Conservation (phyloP, 208 protist genomes). For the Wallacemonas sp. region DNA sequence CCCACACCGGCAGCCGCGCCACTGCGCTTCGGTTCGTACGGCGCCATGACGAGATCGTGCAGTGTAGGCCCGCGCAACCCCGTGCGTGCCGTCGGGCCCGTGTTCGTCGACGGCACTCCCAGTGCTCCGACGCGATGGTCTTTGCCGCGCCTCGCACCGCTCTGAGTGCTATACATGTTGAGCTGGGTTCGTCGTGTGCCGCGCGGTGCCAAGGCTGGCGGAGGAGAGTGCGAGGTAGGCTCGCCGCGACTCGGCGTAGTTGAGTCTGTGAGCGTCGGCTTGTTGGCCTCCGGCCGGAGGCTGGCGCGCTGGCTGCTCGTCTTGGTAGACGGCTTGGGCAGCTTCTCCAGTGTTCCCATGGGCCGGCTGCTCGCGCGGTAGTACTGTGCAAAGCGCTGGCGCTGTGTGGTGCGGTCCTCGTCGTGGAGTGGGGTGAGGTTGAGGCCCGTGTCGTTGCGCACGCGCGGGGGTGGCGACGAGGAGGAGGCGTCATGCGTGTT, state of each 20-base stretch:
- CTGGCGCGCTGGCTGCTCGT: background rate
- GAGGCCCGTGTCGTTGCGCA: constrained; percentile 7
- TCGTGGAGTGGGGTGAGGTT: constrained; percentile 2
- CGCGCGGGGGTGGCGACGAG: constrained; percentile 1
- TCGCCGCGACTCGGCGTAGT: no score
- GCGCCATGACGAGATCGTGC: constrained; percentile 8
- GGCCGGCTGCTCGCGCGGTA: background rate
- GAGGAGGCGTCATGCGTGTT: no score
- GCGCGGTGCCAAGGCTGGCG: background rate
- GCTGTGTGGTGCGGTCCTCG: background rate
- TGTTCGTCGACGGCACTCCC: no score
- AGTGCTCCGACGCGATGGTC: background rate
- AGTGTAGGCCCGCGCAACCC: background rate
- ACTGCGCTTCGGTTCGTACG: constrained; percentile 1
- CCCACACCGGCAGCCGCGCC: background rate
- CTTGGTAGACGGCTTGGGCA: background rate
- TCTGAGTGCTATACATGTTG: background rate
- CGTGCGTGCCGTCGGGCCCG: no score
- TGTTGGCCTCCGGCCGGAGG: no score
- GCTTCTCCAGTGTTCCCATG: background rate
- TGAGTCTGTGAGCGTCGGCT: no score
- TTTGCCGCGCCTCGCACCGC: background rate
- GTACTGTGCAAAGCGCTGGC: constrained; percentile 7
- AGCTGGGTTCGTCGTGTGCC: background rate
- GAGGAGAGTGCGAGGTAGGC: background rate